Conservation (phyloP, 768 basidiomycete species). For the Rhodotorula babjevae region DNA sequence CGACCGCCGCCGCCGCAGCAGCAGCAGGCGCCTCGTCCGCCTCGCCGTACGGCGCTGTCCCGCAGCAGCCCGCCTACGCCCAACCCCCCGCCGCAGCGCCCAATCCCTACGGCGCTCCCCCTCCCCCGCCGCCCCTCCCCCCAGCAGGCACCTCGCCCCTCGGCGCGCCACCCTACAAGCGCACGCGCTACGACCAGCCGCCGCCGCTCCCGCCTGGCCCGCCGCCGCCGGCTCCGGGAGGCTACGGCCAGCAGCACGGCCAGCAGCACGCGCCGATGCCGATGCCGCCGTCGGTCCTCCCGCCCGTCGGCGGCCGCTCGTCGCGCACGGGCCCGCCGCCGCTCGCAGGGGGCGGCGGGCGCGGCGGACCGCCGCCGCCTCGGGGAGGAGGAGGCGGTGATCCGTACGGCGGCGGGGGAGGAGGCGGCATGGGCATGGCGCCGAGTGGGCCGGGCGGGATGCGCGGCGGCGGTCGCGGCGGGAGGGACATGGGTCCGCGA, state of each 20-base stretch:
- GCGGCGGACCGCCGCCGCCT: not conserved
- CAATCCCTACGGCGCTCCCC: conserved; percentile 50
- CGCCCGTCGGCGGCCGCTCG: conserved; percentile 40
- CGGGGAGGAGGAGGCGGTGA: not conserved
- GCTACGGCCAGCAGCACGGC: conserved; percentile 51
- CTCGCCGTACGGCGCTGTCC: conserved; percentile 46
- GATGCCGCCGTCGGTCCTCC: conserved; percentile 42
- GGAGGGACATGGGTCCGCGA: not conserved
- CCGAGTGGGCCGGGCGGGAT: not conserved
- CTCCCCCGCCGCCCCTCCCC: conserved; percentile 48
- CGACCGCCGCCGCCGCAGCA: not conserved
- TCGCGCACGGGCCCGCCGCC: conserved; percentile 1
- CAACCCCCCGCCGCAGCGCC: conserved; percentile 53
- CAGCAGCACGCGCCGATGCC: conserved; percentile 45
- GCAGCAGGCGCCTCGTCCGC: not conserved
- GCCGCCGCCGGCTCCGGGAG: conserved; percentile 46
- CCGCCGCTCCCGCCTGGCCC: conserved; percentile 65
- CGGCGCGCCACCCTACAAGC: conserved; percentile 50
- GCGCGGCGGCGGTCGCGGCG: not conserved
- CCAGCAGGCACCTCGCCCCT: conserved; percentile 41
- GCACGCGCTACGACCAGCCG: conserved; percentile 57
- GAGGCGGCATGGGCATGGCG: too few species aligned
- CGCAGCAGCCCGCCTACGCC: conserved; percentile 49
- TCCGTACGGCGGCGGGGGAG: not conserved
- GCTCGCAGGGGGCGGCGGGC: not conserved